Base-by-base conservation (phyloP, 2,329 filamentous ascomycete genomes). In the Chrysoporthe deuterocubensis region DNA sequence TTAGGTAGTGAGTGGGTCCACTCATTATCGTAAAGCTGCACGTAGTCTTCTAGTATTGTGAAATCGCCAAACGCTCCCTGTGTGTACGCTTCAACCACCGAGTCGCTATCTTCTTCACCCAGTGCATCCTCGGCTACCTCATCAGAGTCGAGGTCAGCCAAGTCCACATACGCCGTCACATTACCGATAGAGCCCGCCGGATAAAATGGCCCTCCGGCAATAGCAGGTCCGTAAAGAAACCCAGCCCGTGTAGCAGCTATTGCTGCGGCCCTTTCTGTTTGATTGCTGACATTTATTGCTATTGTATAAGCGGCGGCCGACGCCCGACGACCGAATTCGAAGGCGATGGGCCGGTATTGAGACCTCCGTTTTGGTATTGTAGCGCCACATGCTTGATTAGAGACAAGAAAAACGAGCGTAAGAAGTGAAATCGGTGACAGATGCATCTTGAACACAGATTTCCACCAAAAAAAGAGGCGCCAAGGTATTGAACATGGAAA, bases 1-100 rank as follows among this genome's bases (percentile, higher is more conserved):
- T 71, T 72, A 0, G 81, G 79, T 5, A 80, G 73, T 0, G 79
- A 73, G 1, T 72, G 73, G 9, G 73, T 73, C 79, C 81, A 83
- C 68, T 82, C 75, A 11, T 74, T 75, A 16, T 80, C 69, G 70
- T 84, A 85, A 1, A 84, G 74, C 32, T 78, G 73, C 34, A 71
- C 72, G 68, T 80, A 83, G 72, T 82, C 81, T 14, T 77, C 74
- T 42, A 79, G 65, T 14, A 73, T 74, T 40, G 74, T 71, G n/a
- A 79, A 67, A 8, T 72, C 73, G 16, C 74, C 73, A 64, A 72
- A 71, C 76, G 60, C 61, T 58, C 59, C 63, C 52, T 40, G 44
- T 37, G 46, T 43, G 26, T 42, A 43, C 37, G 56, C 62, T 32
- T 37, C 26, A 37, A 52, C 54, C 6, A 63, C 67, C 2, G 16